A percentile compares a stretch with the other conserved stretches of the same genome.
Conservation (phyloP, 257 asterid genomes). For the Osmanthus fragrans region DNA sequence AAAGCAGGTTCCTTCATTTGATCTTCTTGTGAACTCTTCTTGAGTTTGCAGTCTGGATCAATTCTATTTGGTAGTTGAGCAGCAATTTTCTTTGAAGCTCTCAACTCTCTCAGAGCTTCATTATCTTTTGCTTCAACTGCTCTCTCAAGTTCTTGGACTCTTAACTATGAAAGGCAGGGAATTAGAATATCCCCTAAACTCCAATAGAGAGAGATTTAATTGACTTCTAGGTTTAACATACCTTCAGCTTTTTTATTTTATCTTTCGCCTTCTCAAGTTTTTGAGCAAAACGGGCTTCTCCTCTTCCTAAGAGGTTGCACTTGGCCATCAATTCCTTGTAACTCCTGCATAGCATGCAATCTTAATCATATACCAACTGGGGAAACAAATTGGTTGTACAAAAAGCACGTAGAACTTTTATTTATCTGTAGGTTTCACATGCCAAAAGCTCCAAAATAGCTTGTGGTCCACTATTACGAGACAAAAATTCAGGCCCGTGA, state of each 20-base stretch:
- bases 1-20: conserved; percentile 35
- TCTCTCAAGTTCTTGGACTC: conserved; percentile 67
- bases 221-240: conserved; percentile 28
- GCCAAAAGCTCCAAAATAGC: conserved; percentile 11
- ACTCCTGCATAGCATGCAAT: conserved; percentile 49
- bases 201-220: conserved; percentile 18
- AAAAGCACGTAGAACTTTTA: conserved; percentile 2
- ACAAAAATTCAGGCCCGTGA: neutral
- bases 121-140: conserved; percentile 66
- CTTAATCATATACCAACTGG: conserved; percentile 14
- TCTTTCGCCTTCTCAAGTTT: conserved; percentile 80
- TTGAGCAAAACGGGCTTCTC: conserved; percentile 69
- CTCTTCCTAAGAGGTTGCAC: conserved; percentile 86
- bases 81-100: conserved; percentile 29
- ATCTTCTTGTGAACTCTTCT: conserved; percentile 28
- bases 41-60: conserved; percentile 29
- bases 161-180: conserved; percentile 44
- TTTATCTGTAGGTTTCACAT: neutral
- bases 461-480: neutral
- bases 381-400: conserved; percentile 2
- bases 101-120: conserved; percentile 62
- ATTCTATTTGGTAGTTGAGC: conserved; percentile 9
- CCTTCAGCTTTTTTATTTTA: conserved; percentile 75
- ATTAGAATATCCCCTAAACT: conserved; percentile 24
- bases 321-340: conserved; percentile 93